phyloP scores from a whole-genome alignment of 257 asterid genomes.

The Fraxinus americana region DNA sequence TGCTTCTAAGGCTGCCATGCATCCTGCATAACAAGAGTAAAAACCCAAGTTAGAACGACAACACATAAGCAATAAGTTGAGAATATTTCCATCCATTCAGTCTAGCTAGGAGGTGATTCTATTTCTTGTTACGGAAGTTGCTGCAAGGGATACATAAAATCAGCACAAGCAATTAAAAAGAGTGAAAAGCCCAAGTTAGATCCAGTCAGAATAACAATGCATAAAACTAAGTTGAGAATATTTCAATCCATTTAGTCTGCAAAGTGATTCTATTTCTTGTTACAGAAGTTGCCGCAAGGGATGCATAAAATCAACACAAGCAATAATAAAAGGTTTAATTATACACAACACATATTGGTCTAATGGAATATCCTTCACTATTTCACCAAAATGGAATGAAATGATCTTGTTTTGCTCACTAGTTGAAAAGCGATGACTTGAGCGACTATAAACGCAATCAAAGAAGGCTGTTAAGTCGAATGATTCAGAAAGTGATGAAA shows the following conservation, averaged over 20 bases:
- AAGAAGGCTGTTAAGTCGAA: background rate
- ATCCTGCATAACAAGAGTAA: slow-evolving; percentile 52
- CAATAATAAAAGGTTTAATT: background rate
- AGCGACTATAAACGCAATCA: background rate
- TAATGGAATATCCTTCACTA: background rate
- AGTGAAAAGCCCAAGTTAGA: slow-evolving; percentile 12
- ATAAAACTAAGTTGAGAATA: background rate
- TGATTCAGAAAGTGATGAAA: background rate
- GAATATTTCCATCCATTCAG: slow-evolving; percentile 2
- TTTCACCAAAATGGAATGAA: background rate
- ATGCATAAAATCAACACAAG: slow-evolving; percentile 6
- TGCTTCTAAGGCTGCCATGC: slow-evolving; percentile 98
- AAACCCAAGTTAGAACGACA: slow-evolving; percentile 10
- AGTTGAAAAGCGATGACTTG: background rate
- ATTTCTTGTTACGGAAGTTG: slow-evolving; percentile 6
- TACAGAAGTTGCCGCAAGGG: background rate
- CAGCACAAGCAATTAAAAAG: slow-evolving; percentile 11
- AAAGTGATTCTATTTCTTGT: slow-evolving; percentile 10
- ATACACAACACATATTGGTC: too few relatives aligned
- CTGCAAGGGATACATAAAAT: background rate
- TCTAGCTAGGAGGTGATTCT: slow-evolving; percentile 21
- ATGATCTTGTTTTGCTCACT: background rate
- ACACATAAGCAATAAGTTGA: background rate
- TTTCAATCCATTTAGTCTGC: slow-evolving; percentile 11
- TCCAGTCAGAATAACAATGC: background rate